Evolutionary conservation across 83 land plant genomes (phyloP).

Genomic region (Picea abies): DNA sequence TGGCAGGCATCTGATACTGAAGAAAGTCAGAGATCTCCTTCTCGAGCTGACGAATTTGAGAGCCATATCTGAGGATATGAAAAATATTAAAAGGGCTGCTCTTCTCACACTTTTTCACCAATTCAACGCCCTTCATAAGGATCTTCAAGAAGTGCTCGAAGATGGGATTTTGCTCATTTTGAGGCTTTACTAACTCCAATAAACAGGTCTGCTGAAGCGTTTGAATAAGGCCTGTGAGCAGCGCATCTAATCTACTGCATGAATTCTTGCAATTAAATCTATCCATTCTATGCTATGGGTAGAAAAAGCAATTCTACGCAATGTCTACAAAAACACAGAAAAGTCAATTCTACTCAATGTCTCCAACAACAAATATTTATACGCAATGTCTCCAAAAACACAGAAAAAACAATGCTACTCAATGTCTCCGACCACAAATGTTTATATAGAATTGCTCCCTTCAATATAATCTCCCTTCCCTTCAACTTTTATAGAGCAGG

Average conservation of each 20-base stretch:
- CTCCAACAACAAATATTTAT: too few species aligned
- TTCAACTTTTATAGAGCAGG: too few species aligned
- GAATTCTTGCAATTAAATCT: too few species aligned
- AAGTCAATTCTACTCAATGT: too few species aligned
- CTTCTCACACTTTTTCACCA: constrained; percentile 2
- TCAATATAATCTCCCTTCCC: too few species aligned
- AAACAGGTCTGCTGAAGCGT: not conserved
- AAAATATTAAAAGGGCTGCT: not conserved
- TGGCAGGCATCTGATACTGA: not conserved
- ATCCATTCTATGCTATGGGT: too few species aligned
- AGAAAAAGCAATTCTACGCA: too few species aligned
- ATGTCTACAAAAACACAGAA: too few species aligned
- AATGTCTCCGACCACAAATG: too few species aligned
- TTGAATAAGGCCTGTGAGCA: not conserved
- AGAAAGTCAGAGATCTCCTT: not conserved
- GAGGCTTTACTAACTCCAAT: not conserved
- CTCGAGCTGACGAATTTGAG: constrained; percentile 1
- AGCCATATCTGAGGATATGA: not conserved
- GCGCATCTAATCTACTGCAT: not conserved
- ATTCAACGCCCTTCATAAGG: not conserved
- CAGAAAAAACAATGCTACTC: too few species aligned
- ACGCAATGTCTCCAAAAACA: too few species aligned
- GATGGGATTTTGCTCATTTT: not conserved
- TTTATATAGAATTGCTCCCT: too few species aligned
- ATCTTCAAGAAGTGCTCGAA: not conserved